Evolutionary conservation across 768 basidiomycete genomes (phyloP).

Genomic region (Lentinula detonsa): DNA sequence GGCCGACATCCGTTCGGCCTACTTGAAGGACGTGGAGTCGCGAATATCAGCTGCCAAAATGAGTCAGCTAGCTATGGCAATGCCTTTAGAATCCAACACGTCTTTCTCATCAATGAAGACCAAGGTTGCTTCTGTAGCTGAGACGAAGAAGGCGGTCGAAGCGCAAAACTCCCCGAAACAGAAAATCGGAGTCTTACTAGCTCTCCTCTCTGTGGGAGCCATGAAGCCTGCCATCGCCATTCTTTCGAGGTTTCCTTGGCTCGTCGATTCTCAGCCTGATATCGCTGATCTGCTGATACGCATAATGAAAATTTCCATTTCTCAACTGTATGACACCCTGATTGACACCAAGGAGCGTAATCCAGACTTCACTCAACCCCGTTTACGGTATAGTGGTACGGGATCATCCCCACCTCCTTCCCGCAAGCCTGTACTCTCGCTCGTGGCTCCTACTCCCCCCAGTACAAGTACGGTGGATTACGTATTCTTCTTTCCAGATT

Average conservation of each 20-base stretch:
- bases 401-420: slow-evolving; percentile 46
- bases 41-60: slow-evolving; percentile 63
- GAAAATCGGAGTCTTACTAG: slow-evolving; percentile 69
- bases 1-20: slow-evolving; percentile 59
- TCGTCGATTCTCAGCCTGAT: slow-evolving; percentile 75
- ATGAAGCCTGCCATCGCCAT: slow-evolving; percentile 73
- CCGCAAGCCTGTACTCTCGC: slow-evolving; percentile 64
- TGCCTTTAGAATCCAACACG: slow-evolving; percentile 57
- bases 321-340: slow-evolving; percentile 55
- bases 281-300: slow-evolving; percentile 86
- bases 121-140: slow-evolving; percentile 26
- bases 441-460: slow-evolving; percentile 77
- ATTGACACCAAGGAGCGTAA: slow-evolving; percentile 55
- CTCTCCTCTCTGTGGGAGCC: slow-evolving; percentile 84
- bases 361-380: slow-evolving; percentile 56
- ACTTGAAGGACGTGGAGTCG: slow-evolving; percentile 54
- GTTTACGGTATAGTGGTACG: slow-evolving; percentile 54
- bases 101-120: slow-evolving; percentile 26
- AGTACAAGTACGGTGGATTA: slow-evolving; percentile 71
- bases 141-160: slow-evolving; percentile 24
- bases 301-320: slow-evolving; percentile 61
- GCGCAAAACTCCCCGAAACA: slow-evolving; percentile 56
- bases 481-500: slow-evolving; percentile 87
- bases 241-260: slow-evolving; percentile 78
- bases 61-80: slow-evolving; percentile 81